Conservation (phyloP, 139 green algal genomes). For the Limnomonas spitsbergensis region DNA sequence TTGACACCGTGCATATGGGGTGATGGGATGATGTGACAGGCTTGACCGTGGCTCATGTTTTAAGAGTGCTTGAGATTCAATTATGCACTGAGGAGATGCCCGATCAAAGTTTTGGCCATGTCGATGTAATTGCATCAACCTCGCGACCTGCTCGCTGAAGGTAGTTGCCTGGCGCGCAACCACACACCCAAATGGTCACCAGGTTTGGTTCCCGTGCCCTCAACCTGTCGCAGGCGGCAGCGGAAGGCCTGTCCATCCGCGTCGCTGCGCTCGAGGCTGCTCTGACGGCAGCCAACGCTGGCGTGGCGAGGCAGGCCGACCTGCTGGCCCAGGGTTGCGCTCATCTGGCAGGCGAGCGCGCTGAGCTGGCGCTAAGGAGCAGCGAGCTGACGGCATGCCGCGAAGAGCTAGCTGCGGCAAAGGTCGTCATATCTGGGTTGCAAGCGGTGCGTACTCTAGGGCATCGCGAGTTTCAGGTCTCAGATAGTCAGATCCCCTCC, state of each 20-base stretch:
- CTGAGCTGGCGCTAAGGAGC: not conserved
- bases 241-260: not conserved
- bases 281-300: not conserved
- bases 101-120: no score
- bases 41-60: no score
- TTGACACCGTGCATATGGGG: no score
- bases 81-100: no score
- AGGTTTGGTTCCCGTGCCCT: no score
- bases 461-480: not conserved
- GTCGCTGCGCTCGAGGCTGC: not conserved
- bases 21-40: no score
- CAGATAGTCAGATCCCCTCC: not conserved
- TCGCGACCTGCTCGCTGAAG: not conserved
- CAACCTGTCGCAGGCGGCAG: no score
- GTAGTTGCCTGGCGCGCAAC: not conserved
- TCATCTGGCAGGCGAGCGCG: not conserved
- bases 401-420: not conserved
- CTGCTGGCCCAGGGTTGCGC: not conserved
- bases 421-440: not conserved
- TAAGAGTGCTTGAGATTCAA: no score
- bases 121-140: not conserved
- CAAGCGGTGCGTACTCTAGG: not conserved
- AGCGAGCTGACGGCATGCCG: not conserved
- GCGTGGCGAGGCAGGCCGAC: not conserved
- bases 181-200: not conserved